Conservation (phyloP, 805 yeast species). For the Lipomyces starkeyi region DNA sequence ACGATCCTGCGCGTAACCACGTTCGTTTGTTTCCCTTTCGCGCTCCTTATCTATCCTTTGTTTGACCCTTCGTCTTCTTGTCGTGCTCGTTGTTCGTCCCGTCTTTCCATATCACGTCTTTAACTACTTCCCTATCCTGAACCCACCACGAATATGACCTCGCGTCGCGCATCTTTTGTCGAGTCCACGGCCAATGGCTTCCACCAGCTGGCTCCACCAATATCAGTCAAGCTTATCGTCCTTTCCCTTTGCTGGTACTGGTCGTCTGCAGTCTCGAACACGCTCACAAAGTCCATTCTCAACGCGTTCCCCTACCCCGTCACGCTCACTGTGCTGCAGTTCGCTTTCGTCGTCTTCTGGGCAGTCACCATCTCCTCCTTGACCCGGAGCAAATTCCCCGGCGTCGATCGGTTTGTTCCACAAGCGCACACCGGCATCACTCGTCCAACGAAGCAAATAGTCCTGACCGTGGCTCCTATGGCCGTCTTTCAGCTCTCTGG, state of each 20-base stretch:
- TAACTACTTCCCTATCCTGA: not conserved
- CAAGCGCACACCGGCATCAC: conserved; percentile 39
- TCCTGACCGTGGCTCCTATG: conserved; percentile 85
- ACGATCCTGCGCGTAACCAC: not conserved
- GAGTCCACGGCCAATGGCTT: conserved; percentile 42
- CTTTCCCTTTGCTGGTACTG: conserved; percentile 82
- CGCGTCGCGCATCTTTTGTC: not conserved
- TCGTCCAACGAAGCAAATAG: conserved; percentile 57
- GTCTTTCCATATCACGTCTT: not conserved
- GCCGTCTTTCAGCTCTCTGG: conserved; percentile 93
- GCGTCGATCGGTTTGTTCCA: conserved; percentile 43
- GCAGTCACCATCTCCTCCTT: conserved; percentile 42
- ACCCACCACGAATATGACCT: not conserved
- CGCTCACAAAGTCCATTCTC: conserved; percentile 78
- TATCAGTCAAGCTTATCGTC: conserved; percentile 53
- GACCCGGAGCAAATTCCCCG: conserved; percentile 46
- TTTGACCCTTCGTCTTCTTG: not conserved
- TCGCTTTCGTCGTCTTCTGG: conserved; percentile 68
- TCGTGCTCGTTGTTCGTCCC: not conserved
- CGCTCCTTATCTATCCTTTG: not conserved
- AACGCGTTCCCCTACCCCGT: conserved; percentile 76
- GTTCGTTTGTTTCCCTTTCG: not conserved
- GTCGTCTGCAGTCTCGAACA: conserved; percentile 78
- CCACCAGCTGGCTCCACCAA: conserved; percentile 50
- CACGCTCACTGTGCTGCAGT: conserved; percentile 89